Base-by-base conservation (phyloP, 2,329 filamentous ascomycete genomes). In the Aspergillus proliferans region DNA sequence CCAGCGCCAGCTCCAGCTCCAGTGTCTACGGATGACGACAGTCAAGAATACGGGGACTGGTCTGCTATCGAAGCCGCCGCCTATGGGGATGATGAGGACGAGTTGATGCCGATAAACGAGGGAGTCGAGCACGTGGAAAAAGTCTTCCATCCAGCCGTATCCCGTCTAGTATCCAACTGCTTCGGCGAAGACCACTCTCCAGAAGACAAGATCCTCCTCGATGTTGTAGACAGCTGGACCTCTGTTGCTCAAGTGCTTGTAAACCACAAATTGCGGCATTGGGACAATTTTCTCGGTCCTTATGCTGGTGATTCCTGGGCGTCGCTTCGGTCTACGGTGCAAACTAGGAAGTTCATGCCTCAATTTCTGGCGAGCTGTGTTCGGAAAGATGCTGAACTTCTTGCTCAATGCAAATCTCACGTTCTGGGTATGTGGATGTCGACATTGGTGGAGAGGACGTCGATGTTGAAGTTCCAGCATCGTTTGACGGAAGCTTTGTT, bases 21-120 rank as follows among this genome's bases (percentile, higher is more conserved):
- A 18, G 54, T 66, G 45, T 47, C 44, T 18, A 57, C 56, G 4
- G 78, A 73, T 47, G 81, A 84, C 46, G 82, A 85, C 47, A 84
- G 81, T 53, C 82, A 85, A 60, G 81, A 84, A 43, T 84, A 82
- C 57, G 81, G 81, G 26, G 80, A 82, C 51, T 80, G 76, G 68
- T 69, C 74, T 19, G 80, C 73, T 18, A 68, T 83, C 45, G 75
- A 79, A 49, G 75, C 77, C 36, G 26, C 26, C 10, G 59, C 65
- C 3, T 67, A 71, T 39, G 56, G 65, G 6, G 64, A 68, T 22
- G 59, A 67, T 34, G 42, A 45, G 24, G 48, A 58, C 24, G 12
- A 22, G 12, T n/a, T 34, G 10, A 19, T 3, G 4, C 48, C 57
- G 34, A 42, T 57, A 12, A 56, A 52, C 22, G 53, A 57, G 44